A percentile compares a stretch with the other conserved stretches of the same genome.
phyloP scores from a whole-genome alignment of 2,329 filamentous ascomycete genomes.

The Diaporthe vexans region DNA sequence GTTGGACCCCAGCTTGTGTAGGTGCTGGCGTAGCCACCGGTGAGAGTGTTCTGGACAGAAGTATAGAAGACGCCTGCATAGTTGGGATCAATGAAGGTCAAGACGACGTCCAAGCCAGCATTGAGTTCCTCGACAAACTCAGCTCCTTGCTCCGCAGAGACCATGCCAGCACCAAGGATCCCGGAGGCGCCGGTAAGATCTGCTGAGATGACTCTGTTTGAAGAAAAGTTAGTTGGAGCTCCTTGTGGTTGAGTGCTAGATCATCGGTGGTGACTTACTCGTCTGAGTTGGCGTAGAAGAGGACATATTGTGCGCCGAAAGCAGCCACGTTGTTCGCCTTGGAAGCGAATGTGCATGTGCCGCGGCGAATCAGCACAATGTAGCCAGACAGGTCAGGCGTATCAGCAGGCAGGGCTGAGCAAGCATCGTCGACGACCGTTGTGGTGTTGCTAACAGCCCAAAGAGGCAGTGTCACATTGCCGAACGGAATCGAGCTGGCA shows the following conservation, averaged over 20 bases:
- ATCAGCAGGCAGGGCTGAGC: constrained; percentile 54
- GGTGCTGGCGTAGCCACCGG: constrained; percentile 57
- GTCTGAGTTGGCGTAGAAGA: constrained; percentile 38
- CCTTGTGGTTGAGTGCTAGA: background rate
- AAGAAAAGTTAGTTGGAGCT: no score
- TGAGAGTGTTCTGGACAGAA: constrained; percentile 53
- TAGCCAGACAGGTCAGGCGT: constrained; percentile 57
- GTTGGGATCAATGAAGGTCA: constrained; percentile 43
- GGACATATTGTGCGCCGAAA: constrained; percentile 52
- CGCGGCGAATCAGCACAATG: constrained; percentile 57
- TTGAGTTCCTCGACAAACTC: constrained; percentile 46
- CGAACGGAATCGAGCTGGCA: constrained; percentile 39
- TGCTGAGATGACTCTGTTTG: background rate
- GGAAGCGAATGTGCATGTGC: constrained; percentile 44
- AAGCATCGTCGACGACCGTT: constrained; percentile 51
- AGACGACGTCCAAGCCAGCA: constrained; percentile 43
- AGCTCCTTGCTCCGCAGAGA: constrained; percentile 44
- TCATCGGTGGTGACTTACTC: constrained; percentile 8
- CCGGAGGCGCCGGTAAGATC: background rate
- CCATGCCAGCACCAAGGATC: constrained; percentile 43
- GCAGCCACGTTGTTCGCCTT: constrained; percentile 57
- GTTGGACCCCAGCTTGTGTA: constrained; percentile 45
- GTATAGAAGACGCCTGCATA: background rate
- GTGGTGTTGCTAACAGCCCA: constrained; percentile 52
- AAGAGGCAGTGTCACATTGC: constrained; percentile 44